phyloP scores from a whole-genome alignment of 495 filamentous ascomycete genomes.

The Delitschia confertaspora region DNA sequence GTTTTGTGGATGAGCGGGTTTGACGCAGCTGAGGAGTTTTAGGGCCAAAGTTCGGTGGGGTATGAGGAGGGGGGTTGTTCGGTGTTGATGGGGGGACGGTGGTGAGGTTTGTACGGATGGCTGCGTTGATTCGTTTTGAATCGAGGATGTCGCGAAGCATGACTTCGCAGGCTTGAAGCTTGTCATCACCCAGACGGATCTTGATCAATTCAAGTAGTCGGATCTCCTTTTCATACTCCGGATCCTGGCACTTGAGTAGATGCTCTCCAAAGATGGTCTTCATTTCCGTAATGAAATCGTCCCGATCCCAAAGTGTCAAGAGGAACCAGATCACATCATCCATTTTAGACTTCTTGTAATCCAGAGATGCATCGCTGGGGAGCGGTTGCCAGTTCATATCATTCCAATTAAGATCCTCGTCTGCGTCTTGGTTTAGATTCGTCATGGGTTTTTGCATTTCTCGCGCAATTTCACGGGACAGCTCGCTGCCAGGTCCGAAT shows the following conservation, averaged over 20 bases:
- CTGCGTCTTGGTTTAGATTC: constrained; percentile 38
- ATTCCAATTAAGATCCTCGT: constrained; percentile 72
- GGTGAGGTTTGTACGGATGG: constrained; percentile 43
- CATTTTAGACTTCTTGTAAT: constrained; percentile 80
- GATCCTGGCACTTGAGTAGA: constrained; percentile 57
- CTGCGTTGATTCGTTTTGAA: constrained; percentile 59
- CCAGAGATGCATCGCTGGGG: constrained; percentile 83
- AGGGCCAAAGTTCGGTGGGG: constrained; percentile 6
- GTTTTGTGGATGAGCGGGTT: not conserved
- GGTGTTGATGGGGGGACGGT: not conserved
- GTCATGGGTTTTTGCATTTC: constrained; percentile 59
- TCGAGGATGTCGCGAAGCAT: constrained; percentile 95
- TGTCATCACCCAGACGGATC: constrained; percentile 73
- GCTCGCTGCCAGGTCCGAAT: constrained; percentile 37
- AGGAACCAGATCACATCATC: constrained; percentile 89
- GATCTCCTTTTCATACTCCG: constrained; percentile 65
- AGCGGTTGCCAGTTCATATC: constrained; percentile 89
- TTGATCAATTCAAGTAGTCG: constrained; percentile 82
- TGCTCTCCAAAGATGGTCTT: constrained; percentile 75
- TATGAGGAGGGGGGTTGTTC: constrained; percentile 1
- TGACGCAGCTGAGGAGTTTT: constrained; percentile 11
- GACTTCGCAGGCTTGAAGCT: constrained; percentile 85
- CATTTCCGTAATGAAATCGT: constrained; percentile 88
- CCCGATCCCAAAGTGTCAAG: constrained; percentile 79
- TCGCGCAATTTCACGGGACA: constrained; percentile 64